A percentile compares a stretch with the other conserved stretches of the same genome.
These are phyloP conservation scores for Tolypocladium tundrense DNA, from an alignment of 2,329 filamentous ascomycete genomes.

Conservation along the genomic window DNA sequence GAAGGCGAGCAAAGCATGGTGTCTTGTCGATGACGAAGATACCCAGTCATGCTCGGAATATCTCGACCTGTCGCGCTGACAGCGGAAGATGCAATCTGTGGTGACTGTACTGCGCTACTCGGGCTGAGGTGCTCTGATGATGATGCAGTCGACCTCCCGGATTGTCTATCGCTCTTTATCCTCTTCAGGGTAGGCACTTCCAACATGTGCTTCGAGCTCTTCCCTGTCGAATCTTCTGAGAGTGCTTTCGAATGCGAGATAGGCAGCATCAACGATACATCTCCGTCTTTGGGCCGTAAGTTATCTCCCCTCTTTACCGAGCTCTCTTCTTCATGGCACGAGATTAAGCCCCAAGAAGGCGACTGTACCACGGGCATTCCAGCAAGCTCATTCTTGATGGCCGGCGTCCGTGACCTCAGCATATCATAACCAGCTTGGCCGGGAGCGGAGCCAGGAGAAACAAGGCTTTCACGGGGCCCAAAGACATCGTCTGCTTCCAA, in stretches of 20 bases:
- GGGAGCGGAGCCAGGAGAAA: neutral
- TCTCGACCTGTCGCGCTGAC: neutral
- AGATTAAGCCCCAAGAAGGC: neutral
- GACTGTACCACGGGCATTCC: too few species aligned
- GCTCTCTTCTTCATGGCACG: neutral
- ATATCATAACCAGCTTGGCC: neutral
- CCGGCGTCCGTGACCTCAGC: neutral
- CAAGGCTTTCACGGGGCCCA: neutral
- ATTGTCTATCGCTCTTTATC: neutral
- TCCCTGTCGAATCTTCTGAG: neutral
- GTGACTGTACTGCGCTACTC: neutral
- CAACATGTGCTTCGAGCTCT: neutral
- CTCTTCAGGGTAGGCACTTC: neutral
- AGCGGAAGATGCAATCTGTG: neutral
- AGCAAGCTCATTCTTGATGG: neutral
- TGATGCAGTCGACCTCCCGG: too few species aligned
- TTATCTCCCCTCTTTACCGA: accelerated
- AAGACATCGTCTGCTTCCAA: neutral
- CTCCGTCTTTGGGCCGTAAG: neutral
- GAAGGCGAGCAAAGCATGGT: slow-evolving; percentile 5
- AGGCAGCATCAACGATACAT: neutral
- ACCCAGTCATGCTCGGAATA: slow-evolving; percentile 6
- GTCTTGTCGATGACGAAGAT: slow-evolving; percentile 5
- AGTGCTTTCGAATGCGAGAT: neutral
- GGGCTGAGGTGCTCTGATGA: neutral